A percentile compares a stretch with the other conserved stretches of the same genome.
Conservation (phyloP, 495 filamentous ascomycete genomes). For the Podospora appendiculata region DNA sequence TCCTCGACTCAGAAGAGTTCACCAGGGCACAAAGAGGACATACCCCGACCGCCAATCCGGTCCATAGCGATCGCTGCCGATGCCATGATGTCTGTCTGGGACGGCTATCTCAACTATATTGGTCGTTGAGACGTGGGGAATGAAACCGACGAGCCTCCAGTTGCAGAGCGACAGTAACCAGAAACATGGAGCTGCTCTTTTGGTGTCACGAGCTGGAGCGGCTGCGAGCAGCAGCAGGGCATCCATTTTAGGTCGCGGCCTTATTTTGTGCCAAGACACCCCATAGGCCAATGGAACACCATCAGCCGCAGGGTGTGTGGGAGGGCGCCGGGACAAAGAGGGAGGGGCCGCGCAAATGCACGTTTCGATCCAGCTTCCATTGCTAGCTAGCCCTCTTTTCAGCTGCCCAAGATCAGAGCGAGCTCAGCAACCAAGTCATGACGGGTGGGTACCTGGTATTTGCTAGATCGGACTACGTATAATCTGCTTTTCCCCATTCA, state of each 20-base stretch:
- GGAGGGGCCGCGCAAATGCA: neutral
- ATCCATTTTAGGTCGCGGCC: too few relatives aligned
- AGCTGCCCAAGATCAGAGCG: neutral
- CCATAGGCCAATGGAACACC: neutral
- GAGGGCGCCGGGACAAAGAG: neutral
- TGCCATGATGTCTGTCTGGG: constrained; percentile 10
- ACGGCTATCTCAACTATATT: too few relatives aligned
- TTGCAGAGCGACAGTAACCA: neutral
- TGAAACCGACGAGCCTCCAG: neutral
- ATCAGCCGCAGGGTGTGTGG: neutral
- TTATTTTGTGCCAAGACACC: neutral
- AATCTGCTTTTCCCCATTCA: too few relatives aligned
- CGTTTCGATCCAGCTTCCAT: neutral
- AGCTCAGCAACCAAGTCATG: too few relatives aligned
- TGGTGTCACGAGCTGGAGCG: neutral
- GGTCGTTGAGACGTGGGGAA: neutral
- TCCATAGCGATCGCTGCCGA: constrained; percentile 44
- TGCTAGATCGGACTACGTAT: too few relatives aligned
- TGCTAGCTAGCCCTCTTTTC: neutral
- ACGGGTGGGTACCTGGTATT: too few relatives aligned
- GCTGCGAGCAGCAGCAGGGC: neutral
- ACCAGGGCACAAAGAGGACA: constrained; percentile 5
- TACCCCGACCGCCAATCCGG: constrained; percentile 54
- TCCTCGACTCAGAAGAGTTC: neutral
- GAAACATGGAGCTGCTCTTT: neutral